Percentiles rank a stretch among this genome's conserved stretches.
These are phyloP conservation scores for Adansonia digitata DNA, from an alignment of 345 rosid genomes.

Conservation along the genomic window DNA sequence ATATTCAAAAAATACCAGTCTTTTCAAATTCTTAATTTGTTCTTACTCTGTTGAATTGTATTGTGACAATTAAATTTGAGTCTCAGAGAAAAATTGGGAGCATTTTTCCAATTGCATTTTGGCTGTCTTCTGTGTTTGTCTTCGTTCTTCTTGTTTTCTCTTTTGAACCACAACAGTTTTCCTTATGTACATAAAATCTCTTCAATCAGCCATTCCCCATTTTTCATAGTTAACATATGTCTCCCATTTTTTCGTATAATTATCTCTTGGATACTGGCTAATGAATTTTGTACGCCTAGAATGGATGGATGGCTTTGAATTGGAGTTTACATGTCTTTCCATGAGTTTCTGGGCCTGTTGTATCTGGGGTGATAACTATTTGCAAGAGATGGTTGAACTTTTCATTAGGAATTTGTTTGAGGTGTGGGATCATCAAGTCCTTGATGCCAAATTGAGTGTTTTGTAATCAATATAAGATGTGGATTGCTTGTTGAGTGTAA, in stretches of 20 bases:
- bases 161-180: background rate
- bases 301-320: slow-evolving; percentile 18
- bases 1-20: too few species aligned
- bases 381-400: slow-evolving; percentile 22
- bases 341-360: slow-evolving; percentile 5
- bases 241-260: background rate
- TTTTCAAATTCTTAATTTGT: background rate
- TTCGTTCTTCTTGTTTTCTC: background rate
- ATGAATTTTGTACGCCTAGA: background rate
- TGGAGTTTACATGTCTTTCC: slow-evolving; percentile 18
- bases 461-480: slow-evolving; percentile 25
- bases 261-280: background rate
- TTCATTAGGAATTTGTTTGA: slow-evolving; percentile 27
- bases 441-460: slow-evolving; percentile 20
- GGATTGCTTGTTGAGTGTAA: slow-evolving; percentile 36
- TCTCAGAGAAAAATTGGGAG: background rate
- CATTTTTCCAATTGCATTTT: background rate
- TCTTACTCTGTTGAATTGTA: background rate
- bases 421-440: slow-evolving; percentile 19
- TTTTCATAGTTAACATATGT: background rate
- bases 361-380: slow-evolving; percentile 20
- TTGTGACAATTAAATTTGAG: background rate
- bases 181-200: background rate
- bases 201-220: background rate
- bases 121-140: background rate